Evolutionary conservation across 192 early-diverging fungal species (phyloP), one percentile per base, ranked within the genome.

Genomic region (Jimgerdemannia lactiflua): DNA sequence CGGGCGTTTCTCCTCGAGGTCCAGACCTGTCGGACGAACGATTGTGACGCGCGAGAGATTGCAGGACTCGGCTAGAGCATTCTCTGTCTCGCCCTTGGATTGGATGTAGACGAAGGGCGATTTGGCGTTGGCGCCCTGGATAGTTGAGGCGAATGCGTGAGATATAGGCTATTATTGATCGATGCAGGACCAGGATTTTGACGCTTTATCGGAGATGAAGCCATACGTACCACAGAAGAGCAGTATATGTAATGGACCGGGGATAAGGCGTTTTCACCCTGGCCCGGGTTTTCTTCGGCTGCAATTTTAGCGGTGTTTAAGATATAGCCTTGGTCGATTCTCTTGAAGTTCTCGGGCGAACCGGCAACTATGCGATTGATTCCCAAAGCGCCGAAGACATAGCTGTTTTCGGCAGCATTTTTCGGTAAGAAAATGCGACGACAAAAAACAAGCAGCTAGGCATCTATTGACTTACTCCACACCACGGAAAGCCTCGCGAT

Each of bases 301-400:
- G 92, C 81, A 4, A 85, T 71, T 43, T 89, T 89, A 3, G 92
- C 91, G 10, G 92, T 81, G 64, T 85, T 88, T 4, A 96, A 69
- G 8, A 91, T 89, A 71, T 95, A 95, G 70, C 91, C 89, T 65
- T 93, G 91, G 71, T 95, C 95, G 63, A 95, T 92, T 77, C 90
- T 92, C 69, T 85, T 78, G 71, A 95, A 96, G 3, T 77, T 82
- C 20, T 89, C 91, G 3, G 88, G 86, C 4, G 80, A 80, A 6
- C 94, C 94, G 59, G 91, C 89, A 70, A 83, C 85, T 3, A 81
- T 84, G 3, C 89, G 85, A 4, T 93, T 96, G 2, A 93, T 94
- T 42, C 89, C 94, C 4, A 96, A 83, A 71, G 90, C 86, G 74
- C 90, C 91, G 75, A 89, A 95, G 42, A 92, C 89, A 64, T 87